Conservation (phyloP, 257 asterid species). For the Solanum habrochaites region DNA sequence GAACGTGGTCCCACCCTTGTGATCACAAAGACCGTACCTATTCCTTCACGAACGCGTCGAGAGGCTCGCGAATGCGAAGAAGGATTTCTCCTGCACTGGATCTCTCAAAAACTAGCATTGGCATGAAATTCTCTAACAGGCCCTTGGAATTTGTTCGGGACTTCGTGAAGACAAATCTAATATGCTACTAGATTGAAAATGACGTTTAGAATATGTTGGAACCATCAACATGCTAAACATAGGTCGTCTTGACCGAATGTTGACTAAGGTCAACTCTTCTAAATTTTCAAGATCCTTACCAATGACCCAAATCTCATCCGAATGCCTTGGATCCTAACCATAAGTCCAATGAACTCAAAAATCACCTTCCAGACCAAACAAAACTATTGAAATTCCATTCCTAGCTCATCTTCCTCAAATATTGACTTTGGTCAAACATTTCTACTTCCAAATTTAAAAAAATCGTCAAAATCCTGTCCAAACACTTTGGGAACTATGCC, state of each 20-base stretch:
- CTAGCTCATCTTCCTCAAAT: neutral
- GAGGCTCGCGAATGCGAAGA: neutral
- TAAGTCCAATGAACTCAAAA: neutral
- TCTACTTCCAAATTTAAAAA: neutral
- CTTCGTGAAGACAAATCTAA: neutral
- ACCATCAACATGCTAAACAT: neutral
- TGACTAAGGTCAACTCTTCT: neutral
- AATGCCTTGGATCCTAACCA: neutral
- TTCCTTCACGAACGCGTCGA: neutral
- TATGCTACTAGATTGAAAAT: neutral
- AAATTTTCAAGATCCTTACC: neutral
- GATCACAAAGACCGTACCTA: neutral
- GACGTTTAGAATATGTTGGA: neutral
- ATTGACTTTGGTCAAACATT: neutral
- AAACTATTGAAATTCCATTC: neutral
- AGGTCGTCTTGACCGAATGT: neutral
- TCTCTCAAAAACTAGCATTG: neutral
- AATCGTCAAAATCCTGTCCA: neutral
- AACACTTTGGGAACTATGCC: neutral
- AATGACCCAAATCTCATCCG: neutral
- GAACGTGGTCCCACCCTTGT: neutral
- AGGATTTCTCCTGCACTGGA: neutral
- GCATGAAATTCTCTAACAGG: neutral
- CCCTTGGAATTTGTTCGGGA: neutral
- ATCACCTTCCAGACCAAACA: neutral